Conservation (phyloP, 1,139 yeast species). For the Yamadazyma mexicana region DNA sequence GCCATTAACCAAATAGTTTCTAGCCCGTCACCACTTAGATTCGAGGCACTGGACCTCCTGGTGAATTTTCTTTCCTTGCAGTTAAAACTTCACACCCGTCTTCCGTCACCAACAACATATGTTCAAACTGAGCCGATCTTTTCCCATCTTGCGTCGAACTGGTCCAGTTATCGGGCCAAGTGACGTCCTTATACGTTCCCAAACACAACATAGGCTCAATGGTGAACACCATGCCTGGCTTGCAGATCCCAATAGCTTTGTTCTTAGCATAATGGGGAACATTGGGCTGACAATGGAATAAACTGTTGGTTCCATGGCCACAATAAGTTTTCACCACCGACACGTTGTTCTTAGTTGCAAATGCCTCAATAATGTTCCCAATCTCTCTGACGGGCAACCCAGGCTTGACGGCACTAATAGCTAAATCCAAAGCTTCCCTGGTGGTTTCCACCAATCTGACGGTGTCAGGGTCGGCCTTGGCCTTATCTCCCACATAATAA, state of each 20-base stretch:
- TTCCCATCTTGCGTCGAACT: constrained; percentile 86
- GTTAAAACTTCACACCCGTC: constrained; percentile 91
- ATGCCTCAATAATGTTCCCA: constrained; percentile 87
- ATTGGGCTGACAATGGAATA: constrained; percentile 92
- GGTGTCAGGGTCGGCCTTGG: constrained; percentile 68
- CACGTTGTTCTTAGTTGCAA: constrained; percentile 75
- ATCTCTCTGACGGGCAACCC: constrained; percentile 85
- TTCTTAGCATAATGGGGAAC: constrained; percentile 94
- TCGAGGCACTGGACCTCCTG: constrained; percentile 84
- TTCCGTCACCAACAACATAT: constrained; percentile 88
- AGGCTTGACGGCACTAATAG: constrained; percentile 85
- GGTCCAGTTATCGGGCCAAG: constrained; percentile 99
- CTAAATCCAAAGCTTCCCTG: constrained; percentile 82
- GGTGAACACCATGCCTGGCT: constrained; percentile 96
- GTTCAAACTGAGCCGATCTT: constrained; percentile 92
- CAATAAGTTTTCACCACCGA: constrained; percentile 89
- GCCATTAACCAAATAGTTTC: no score
- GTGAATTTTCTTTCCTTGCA: constrained; percentile 73
- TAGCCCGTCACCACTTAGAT: no score
- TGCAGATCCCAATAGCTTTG: constrained; percentile 90
- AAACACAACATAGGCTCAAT: constrained; percentile 96
- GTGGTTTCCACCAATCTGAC: constrained; percentile 93
- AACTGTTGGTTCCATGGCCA: constrained; percentile 89
- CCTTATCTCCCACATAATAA: constrained; percentile 92
- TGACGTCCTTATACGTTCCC: constrained; percentile 78